Evolutionary conservation across 805 yeast genomes (phyloP), one percentile per base, ranked within the genome.

Genomic region (Candida silvatica): DNA sequence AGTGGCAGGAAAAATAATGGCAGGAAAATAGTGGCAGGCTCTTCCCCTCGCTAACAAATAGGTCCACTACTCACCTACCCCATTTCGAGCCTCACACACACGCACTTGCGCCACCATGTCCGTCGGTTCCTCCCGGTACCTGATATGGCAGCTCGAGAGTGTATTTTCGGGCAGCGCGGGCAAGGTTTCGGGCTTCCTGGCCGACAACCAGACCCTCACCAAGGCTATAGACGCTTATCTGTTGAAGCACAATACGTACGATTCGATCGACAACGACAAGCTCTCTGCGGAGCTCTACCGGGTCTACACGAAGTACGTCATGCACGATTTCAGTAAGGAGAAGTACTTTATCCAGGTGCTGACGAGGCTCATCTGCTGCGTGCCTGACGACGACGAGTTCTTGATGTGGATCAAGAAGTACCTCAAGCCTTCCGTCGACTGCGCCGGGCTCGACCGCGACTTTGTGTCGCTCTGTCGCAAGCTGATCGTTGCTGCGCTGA

Each of bases 401-500:
- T 42, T 49, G 17, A 49, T 59, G 27, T 79, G 84, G 83, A 59
- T 72, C 32, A 54, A 59, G 20, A 59, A 67, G 24, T 67, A 73
- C 38, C 46, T 66, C 9, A 57, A 58, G 9, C 70, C 73, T 1
- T 76, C 80, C 0, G 56, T 76, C 3, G 78, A 77, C 44, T 8
- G 12, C 14, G 31, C 20, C 16, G 31, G 31, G 5, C n/a, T 27
- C 11, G 19, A 33, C 17, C 6, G 11, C 5, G 15, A 9, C 6
- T 26, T 33, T 27, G 24, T 12, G 7, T 12, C 16, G 6, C 14
- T 30, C 5, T n/a, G n/a, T 7, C 19, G 25, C 16, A 8, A 11
- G 7, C 8, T 20, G 5, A 20, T 27, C 14, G 11, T 17, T 11
- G 29, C 7, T 14, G 12, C 29, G 9, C 12, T 20, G 26, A 6